Evolutionary conservation across 805 yeast genomes (phyloP).

Genomic region (Nakazawaea ambrosiae): DNA sequence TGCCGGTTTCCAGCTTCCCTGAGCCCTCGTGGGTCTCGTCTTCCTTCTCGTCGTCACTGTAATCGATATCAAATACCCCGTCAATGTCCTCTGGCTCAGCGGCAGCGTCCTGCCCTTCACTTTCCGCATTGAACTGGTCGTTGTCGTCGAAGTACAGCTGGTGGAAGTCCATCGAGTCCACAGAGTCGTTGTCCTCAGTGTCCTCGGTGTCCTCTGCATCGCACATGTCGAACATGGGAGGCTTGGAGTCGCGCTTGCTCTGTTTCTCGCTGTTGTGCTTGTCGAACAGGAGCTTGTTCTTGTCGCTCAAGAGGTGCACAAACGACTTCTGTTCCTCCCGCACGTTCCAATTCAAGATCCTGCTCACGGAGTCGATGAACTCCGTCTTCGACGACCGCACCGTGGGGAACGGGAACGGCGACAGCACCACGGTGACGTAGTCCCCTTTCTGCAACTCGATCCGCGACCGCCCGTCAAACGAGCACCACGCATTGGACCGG

Average conservation of each 20-base stretch:
- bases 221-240: no score
- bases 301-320: constrained; percentile 49
- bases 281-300: constrained; percentile 36
- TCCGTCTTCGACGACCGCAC: constrained; percentile 69
- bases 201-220: constrained; percentile 2
- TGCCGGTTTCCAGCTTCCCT: not conserved
- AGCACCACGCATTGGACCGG: constrained; percentile 92
- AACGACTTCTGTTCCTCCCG: constrained; percentile 85
- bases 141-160: constrained; percentile 12
- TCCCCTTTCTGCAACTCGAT: constrained; percentile 79
- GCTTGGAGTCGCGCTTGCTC: no score
- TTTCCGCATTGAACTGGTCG: constrained; percentile 10
- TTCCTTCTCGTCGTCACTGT: constrained; percentile 16
- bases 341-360: constrained; percentile 90
- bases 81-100: constrained; percentile 11
- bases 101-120: no score
- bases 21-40: not conserved
- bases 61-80: constrained; percentile 24
- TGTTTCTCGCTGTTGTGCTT: constrained; percentile 23
- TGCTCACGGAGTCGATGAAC: constrained; percentile 75
- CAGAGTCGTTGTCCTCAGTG: constrained; percentile 12
- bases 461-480: constrained; percentile 89
- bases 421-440: constrained; percentile 77
- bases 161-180: constrained; percentile 11
- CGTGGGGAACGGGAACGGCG: constrained; percentile 92